These are phyloP conservation scores for Cercophora scortea DNA, from an alignment of 495 filamentous ascomycete species.

Conservation along the genomic window DNA sequence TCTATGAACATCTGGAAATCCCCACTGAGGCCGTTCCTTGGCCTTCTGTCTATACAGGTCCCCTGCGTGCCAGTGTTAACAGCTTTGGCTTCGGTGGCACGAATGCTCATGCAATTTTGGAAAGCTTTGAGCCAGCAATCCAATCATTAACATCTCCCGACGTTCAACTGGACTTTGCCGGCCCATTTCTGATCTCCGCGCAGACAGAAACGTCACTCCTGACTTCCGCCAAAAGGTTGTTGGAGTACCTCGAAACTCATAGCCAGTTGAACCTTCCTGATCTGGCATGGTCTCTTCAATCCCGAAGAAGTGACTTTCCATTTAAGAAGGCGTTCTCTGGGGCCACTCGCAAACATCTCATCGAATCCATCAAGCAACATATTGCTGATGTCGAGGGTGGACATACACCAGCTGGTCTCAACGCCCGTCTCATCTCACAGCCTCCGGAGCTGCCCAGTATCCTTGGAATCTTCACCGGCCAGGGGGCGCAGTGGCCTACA, in stretches of 20 bases:
- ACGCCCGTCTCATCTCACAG: neutral
- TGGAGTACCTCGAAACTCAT: neutral
- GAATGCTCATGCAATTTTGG: constrained; percentile 9
- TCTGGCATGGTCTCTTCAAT: neutral
- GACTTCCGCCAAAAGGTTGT: neutral
- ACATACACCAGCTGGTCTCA: neutral
- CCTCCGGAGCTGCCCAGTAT: neutral
- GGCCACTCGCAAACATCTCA: neutral
- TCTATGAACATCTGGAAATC: constrained; percentile 11
- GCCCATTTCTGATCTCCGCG: neutral
- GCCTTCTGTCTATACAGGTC: neutral
- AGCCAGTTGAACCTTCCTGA: neutral
- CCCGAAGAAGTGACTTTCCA: neutral
- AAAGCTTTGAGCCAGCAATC: constrained; percentile 8
- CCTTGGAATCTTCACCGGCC: constrained; percentile 17
- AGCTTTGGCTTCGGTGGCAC: constrained; percentile 10
- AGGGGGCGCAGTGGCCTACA: neutral
- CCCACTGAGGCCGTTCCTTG: constrained; percentile 9
- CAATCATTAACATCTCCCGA: neutral
- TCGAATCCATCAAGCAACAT: neutral
- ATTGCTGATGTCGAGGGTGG: neutral
- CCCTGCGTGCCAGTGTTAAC: constrained; percentile 6
- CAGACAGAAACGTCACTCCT: neutral
- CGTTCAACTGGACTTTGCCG: neutral
- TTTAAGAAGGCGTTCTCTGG: neutral